Conservation (phyloP, 805 yeast species). For the Schwanniomyces pseudopolymorphus region DNA sequence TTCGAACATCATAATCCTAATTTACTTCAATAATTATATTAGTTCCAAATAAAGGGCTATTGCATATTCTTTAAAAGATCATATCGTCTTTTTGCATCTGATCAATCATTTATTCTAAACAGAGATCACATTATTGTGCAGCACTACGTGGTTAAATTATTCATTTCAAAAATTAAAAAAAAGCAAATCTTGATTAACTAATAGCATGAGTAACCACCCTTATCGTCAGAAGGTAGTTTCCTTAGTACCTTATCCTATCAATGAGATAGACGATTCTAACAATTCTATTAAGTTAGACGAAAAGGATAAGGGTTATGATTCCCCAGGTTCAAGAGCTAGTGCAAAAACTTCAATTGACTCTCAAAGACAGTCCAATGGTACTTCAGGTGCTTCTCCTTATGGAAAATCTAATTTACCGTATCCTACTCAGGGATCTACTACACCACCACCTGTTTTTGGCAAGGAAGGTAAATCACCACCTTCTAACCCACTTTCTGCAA, state of each 20-base stretch:
- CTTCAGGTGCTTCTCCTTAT: background rate
- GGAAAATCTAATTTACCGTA: constrained; percentile 9
- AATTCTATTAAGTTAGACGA: background rate
- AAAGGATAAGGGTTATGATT: background rate
- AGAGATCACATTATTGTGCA: background rate
- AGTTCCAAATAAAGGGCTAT: background rate
- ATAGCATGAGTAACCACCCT: constrained; percentile 21
- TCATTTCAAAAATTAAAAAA: no score
- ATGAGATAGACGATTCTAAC: constrained; percentile 4
- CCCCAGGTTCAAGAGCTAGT: background rate
- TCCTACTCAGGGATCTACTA: constrained; percentile 17
- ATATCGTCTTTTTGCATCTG: background rate
- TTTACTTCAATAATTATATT: background rate
- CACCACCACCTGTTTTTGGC: constrained; percentile 30
- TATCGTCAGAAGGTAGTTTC: constrained; percentile 24
- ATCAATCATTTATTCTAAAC: background rate
- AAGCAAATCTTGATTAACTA: background rate
- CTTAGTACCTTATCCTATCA: constrained; percentile 17
- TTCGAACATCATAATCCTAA: no score
- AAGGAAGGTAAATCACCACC: constrained; percentile 20
- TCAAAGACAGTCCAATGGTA: background rate
- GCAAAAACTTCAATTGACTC: background rate
- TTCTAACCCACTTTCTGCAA: constrained; percentile 29
- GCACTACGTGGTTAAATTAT: background rate
- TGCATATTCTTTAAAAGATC: background rate